phyloP scores from a whole-genome alignment of 1,139 yeast genomes.

The Blastobotrys capitulatus region DNA sequence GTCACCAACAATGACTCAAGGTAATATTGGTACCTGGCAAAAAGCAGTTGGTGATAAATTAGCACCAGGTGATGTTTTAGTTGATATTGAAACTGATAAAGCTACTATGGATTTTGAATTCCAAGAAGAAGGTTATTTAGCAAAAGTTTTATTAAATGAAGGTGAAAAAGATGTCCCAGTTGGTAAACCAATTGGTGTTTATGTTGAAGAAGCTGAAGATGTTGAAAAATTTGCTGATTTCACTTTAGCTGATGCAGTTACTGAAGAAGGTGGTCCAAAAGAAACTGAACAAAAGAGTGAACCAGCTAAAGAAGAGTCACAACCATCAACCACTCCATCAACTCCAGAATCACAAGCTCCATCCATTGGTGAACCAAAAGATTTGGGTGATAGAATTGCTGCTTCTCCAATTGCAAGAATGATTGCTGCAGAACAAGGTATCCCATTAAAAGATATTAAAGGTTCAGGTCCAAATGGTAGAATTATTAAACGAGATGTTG shows the following conservation, averaged over 20 bases:
- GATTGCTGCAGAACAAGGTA: slow-evolving; percentile 88
- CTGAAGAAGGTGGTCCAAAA: slow-evolving; percentile 39
- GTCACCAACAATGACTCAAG: slow-evolving; percentile 98
- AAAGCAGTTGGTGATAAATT: slow-evolving; percentile 84
- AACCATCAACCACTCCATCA: slow-evolving; percentile 22
- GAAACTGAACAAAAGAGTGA: slow-evolving; percentile 27
- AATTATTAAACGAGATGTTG: slow-evolving; percentile 86
- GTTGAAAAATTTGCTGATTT: slow-evolving; percentile 85
- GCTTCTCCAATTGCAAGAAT: slow-evolving; percentile 96
- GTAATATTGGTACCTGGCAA: slow-evolving; percentile 84
- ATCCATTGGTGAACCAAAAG: slow-evolving; percentile 5
- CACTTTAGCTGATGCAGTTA: slow-evolving; percentile 79
- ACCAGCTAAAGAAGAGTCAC: slow-evolving; percentile 22
- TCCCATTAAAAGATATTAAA: slow-evolving; percentile 74
- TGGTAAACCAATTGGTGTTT: slow-evolving; percentile 94
- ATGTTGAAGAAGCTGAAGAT: slow-evolving; percentile 80
- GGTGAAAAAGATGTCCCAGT: slow-evolving; percentile 91
- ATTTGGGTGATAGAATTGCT: slow-evolving; percentile 59
- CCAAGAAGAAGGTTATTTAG: slow-evolving; percentile 96
- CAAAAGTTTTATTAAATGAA: slow-evolving; percentile 79
- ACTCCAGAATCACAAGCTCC: slow-evolving; percentile 23
- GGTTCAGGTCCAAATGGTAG: slow-evolving; percentile 97
- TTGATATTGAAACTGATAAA: slow-evolving; percentile 97
- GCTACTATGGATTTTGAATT: slow-evolving; percentile 99
- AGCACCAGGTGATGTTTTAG: slow-evolving; percentile 87